Evolutionary conservation across 495 filamentous ascomycete genomes (phyloP).

Genomic region (Lepraria neglecta): DNA sequence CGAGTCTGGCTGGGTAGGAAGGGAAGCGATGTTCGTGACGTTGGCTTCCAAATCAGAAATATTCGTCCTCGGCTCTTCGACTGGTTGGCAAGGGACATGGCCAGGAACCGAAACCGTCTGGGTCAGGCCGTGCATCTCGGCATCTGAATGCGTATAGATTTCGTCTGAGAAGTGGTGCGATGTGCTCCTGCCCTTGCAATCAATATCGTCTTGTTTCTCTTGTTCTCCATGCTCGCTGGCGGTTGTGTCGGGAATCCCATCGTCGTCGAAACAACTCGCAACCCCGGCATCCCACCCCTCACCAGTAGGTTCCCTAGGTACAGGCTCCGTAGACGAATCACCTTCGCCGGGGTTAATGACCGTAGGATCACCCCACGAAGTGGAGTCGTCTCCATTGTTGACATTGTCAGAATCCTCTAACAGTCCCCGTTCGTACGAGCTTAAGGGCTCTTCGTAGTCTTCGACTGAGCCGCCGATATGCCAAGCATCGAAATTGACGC

Average conservation of each 20-base stretch:
- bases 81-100: too few relatives aligned
- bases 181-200: too few relatives aligned
- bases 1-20: too few relatives aligned
- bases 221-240: background rate
- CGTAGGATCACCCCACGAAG: background rate
- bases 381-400: background rate
- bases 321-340: background rate
- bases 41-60: too few relatives aligned
- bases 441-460: slow-evolving; percentile 18
- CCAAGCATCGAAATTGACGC: background rate
- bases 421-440: slow-evolving; percentile 12
- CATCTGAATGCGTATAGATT: too few relatives aligned
- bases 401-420: background rate
- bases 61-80: too few relatives aligned
- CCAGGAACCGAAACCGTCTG: too few relatives aligned
- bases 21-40: too few relatives aligned
- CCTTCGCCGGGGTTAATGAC: too few relatives aligned
- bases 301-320: background rate
- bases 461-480: slow-evolving; percentile 12
- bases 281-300: background rate
- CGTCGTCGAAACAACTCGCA: background rate
- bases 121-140: too few relatives aligned
- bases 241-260: too few relatives aligned
- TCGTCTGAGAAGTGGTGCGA: too few relatives aligned
- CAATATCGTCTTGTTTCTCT: background rate